A percentile compares a stretch with the other conserved stretches of the same genome.
Conservation (phyloP, 768 basidiomycete species). For the Naganishia onofrii region DNA sequence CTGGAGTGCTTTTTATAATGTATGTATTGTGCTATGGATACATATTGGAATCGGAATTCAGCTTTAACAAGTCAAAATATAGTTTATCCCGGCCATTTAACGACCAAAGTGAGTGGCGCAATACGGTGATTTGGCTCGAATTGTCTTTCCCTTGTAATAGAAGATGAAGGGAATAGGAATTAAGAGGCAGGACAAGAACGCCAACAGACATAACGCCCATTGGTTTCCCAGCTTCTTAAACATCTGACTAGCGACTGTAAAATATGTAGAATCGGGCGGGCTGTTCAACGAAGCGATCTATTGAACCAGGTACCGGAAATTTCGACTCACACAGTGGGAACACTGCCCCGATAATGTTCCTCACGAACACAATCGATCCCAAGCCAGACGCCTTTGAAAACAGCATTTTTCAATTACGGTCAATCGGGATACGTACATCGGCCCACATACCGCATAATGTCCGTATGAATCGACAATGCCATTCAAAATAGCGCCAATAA, state of each 20-base stretch:
- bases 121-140: constrained; percentile 38
- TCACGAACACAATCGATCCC: constrained; percentile 37
- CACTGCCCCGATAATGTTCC: constrained; percentile 42
- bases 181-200: constrained; percentile 38
- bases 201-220: constrained; percentile 40
- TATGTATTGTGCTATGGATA: no score
- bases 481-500: constrained; percentile 41
- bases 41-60: no score
- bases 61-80: no score
- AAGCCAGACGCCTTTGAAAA: constrained; percentile 33
- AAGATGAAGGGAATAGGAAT: constrained; percentile 42
- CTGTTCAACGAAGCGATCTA: not conserved
- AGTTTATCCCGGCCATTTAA: not conserved
- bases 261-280: not conserved
- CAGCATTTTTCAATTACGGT: no score
- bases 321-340: constrained; percentile 40
- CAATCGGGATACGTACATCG: not conserved
- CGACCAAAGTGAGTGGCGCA: constrained; percentile 40
- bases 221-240: constrained; percentile 41
- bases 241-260: constrained; percentile 40
- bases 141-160: constrained; percentile 35
- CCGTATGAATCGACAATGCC: constrained; percentile 44
- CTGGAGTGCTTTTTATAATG: no score
- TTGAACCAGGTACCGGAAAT: not conserved
- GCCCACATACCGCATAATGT: constrained; percentile 34